Evolutionary conservation across 352 stramenopile species (phyloP), one percentile per base, ranked within the genome.

Genomic region (Pythium chondricola): DNA sequence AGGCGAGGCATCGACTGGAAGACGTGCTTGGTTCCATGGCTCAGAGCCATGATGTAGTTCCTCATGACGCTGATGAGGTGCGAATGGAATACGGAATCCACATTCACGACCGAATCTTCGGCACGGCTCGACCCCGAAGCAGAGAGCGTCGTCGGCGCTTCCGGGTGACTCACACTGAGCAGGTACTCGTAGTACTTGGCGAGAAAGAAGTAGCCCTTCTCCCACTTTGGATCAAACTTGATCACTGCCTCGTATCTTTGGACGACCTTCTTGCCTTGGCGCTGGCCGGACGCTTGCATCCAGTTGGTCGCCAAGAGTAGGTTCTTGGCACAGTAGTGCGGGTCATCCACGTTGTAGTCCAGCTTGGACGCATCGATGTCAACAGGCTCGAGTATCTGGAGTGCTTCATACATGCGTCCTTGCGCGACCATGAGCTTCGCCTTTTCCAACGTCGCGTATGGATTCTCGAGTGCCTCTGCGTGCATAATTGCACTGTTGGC

Each of bases 1-100:
- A 99, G 64, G n/a, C 96, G 84, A 21, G 96, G 95, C 43, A 99
- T 80, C 2, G 95, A 96, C 67, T 98, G 93, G 65, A 97, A 98
- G 22, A 98, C 78, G 65, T 98, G 97, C 50, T 98, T 98, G n/a
- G 91, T 85, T 18, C 74, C 79, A 51, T 88, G 67, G 35, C 67
- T 66, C 3, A 97, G 65, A 11, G 83, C 71, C 5, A 84, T 65
- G 46, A 96, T 85, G 65, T 98, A 99, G 54, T 98, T 96, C 29
- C 92, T 70, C 63, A 99, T 95, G 54, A 97, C 76, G 31, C 85
- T 76, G 35, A 97, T 78, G 43, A 98, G 65, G 16, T 88, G 67
- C 4, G 52, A 47, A 33, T 82, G 80, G 48, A 92, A 85, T 8
- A 71, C 64, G 0, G 58, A 58, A 43, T 89, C 75, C 18, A 89